Base-by-base conservation (phyloP, 2,329 filamentous ascomycete species). In the Colletotrichum lupini region DNA sequence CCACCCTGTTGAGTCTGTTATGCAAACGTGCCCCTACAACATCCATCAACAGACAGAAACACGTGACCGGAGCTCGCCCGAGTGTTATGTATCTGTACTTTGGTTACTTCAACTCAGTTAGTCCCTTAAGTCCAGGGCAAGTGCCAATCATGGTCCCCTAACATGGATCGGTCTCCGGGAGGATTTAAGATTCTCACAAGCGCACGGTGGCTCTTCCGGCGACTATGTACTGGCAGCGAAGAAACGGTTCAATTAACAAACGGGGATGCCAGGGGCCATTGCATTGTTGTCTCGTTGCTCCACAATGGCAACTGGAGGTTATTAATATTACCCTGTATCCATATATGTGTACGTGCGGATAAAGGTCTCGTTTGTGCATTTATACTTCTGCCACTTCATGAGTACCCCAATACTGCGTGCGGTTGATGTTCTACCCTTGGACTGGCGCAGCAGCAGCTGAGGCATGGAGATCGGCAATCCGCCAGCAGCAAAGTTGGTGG, bases 121-220 rank as follows among this genome's bases (percentile, higher is more conserved):
- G 42, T 49, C 19, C 42, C 16, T n/a, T 19, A 19, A 46, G 42
- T n/a, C 28, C n/a, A 11, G 28, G 30, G 28, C 26, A 19, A 65
- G 22, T 5, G 24, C 28, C 35, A 32, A n/a, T 76, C 75, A 19
- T 74, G 19, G 26, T 22, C 2, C 22, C 42, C 37, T 6, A 26
- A 37, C 57, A 62, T 37, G 62, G 57, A 58, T 61, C 3, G 24
- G 30, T 35, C n/a, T 35, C 59, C 58, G 63, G 70, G 46, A 65
- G 60, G 60, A 52, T 58, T 68, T 73, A 68, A 32, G 62, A 53
- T 52, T 68, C 65, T 65, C 60, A 75, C 73, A 52, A 24, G 46
- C 59, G 58, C 58, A 56, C 60, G 53, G 67, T 55, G 26, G 49
- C 30, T 19, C 7, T 16, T 9, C n/a, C 9, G 22, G 35, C 14